Conservation (phyloP, 106 monocot genomes). For the Acanthochlamys bracteata region DNA sequence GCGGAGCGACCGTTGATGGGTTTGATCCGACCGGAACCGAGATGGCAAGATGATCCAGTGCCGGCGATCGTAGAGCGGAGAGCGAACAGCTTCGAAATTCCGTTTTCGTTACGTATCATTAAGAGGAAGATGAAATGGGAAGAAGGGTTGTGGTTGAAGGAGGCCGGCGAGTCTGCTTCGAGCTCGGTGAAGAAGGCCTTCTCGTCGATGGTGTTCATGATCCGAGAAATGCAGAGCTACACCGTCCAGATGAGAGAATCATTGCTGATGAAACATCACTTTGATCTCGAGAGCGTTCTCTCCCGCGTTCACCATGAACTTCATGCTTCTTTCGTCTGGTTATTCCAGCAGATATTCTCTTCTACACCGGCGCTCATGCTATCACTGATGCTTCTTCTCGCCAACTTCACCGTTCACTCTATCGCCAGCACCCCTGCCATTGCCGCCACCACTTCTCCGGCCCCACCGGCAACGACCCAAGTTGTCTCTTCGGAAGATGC, state of each 20-base stretch:
- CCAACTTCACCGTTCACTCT: conserved; percentile 69
- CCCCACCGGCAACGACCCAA: neutral
- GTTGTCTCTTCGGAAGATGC: neutral
- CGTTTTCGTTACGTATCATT: conserved; percentile 45
- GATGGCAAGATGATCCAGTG: conserved; percentile 2
- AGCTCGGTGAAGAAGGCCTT: conserved; percentile 60
- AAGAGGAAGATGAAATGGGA: conserved; percentile 38
- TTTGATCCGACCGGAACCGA: conserved; percentile 1
- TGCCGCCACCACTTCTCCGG: conserved; percentile 11
- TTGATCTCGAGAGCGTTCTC: conserved; percentile 33
- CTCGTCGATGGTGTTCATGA: conserved; percentile 72
- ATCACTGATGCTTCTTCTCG: conserved; percentile 69
- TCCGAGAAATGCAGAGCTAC: conserved; percentile 63
- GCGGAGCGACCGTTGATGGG: neutral
- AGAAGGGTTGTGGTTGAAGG: neutral
- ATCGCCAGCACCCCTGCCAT: conserved; percentile 29
- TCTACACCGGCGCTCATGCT: conserved; percentile 62
- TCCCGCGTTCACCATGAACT: conserved; percentile 40
- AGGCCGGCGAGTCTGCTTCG: conserved; percentile 25
- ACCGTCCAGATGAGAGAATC: conserved; percentile 37
- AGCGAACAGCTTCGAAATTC: conserved; percentile 32
- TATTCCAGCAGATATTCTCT: conserved; percentile 70
- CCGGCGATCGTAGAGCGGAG: conserved; percentile 28
- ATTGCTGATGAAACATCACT: conserved; percentile 15
- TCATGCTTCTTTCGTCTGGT: conserved; percentile 77